Conservation (phyloP, 495 filamentous ascomycete genomes). For the Hyaloscypha finlandica region DNA sequence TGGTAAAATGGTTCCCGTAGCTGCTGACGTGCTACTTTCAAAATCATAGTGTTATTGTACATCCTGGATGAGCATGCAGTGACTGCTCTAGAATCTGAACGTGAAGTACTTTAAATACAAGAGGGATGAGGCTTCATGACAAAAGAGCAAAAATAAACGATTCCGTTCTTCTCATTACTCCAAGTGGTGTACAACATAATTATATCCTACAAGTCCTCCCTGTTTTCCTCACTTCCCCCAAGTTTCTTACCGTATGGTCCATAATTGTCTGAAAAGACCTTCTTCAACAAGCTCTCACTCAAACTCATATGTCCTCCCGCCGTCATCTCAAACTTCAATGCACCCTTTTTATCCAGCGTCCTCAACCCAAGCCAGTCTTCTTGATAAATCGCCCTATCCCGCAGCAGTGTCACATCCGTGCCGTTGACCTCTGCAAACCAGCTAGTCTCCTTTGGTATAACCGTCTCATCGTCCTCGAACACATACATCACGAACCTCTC, state of each 20-base stretch:
- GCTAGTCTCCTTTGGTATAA: constrained; percentile 86
- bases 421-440: constrained; percentile 90
- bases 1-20: neutral
- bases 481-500: constrained; percentile 86
- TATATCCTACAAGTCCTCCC: constrained; percentile 27
- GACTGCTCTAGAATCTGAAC: neutral
- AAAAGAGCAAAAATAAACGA: constrained; percentile 9
- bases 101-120: neutral
- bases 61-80: neutral
- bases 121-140: neutral
- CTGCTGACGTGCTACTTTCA: neutral
- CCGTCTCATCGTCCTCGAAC: constrained; percentile 84
- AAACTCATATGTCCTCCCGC: constrained; percentile 86
- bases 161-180: neutral
- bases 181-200: constrained; percentile 16
- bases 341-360: constrained; percentile 75
- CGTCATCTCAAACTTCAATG: constrained; percentile 69
- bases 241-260: constrained; percentile 47
- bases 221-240: constrained; percentile 6
- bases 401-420: constrained; percentile 65
- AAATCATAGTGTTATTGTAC: neutral
- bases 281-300: constrained; percentile 62
- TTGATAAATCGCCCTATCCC: constrained; percentile 73
- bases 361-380: constrained; percentile 95
- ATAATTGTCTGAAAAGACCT: constrained; percentile 74